phyloP scores from a whole-genome alignment of 495 filamentous ascomycete species.

The Hyaloscypha bicolor region DNA sequence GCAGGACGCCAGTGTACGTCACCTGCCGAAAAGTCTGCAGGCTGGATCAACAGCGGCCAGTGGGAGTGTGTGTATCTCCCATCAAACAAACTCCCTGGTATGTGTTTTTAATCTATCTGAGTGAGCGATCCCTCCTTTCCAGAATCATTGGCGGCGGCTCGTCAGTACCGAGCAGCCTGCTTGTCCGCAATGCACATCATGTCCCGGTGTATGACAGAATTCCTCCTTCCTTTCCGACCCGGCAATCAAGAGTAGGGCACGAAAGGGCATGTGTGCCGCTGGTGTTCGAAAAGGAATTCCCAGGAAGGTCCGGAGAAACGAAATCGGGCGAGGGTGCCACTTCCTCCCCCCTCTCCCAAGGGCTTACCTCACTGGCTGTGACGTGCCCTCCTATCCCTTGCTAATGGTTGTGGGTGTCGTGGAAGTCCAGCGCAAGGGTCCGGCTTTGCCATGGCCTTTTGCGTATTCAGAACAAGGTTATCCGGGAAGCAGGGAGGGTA shows the following conservation, averaged over 20 bases:
- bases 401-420: slow-evolving; percentile 17
- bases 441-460: slow-evolving; percentile 23
- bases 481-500: slow-evolving; percentile 24
- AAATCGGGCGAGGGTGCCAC: background rate
- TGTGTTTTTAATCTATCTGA: slow-evolving; percentile 33
- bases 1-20: slow-evolving; percentile 29
- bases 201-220: slow-evolving; percentile 28
- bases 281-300: background rate
- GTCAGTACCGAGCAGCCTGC: slow-evolving; percentile 32
- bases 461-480: slow-evolving; percentile 20
- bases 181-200: slow-evolving; percentile 34
- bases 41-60: background rate
- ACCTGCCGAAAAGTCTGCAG: slow-evolving; percentile 24
- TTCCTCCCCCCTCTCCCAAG: background rate
- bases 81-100: slow-evolving; percentile 28
- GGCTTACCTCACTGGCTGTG: background rate
- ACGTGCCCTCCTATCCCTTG: slow-evolving; percentile 12
- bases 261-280: slow-evolving; percentile 7
- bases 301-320: slow-evolving; percentile 18
- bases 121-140: slow-evolving; percentile 15
- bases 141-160: slow-evolving; percentile 21
- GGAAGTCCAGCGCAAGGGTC: slow-evolving; percentile 13
- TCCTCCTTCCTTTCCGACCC: slow-evolving; percentile 19
- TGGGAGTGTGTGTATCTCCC: background rate
- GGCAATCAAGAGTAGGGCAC: slow-evolving; percentile 12